A percentile compares a stretch with the other conserved stretches of the same genome.
Conservation (phyloP, 768 basidiomycete species). For the Pisolithus sp. region DNA sequence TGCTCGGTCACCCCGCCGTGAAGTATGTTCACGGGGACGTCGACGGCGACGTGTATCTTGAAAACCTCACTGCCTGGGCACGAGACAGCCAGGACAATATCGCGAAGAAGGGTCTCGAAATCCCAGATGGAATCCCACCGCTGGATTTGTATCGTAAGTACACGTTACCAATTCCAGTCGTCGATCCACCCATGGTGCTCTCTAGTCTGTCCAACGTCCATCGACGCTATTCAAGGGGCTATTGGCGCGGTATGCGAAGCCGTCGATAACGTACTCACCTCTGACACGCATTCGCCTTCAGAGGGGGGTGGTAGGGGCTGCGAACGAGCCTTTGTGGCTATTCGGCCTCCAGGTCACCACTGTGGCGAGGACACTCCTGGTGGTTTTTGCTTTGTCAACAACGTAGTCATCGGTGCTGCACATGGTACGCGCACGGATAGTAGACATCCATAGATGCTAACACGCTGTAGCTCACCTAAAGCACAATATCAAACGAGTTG, state of each 20-base stretch:
- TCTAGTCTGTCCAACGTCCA: constrained; percentile 70
- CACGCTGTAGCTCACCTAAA: constrained; percentile 63
- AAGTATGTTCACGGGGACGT: constrained; percentile 72
- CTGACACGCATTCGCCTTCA: constrained; percentile 9
- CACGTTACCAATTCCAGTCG: neutral
- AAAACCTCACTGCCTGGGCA: constrained; percentile 55
- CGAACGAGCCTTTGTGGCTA: constrained; percentile 67
- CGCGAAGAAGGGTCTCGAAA: constrained; percentile 59
- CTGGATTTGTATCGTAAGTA: constrained; percentile 77
- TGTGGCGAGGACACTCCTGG: constrained; percentile 86
- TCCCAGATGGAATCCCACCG: constrained; percentile 64
- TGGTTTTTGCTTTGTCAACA: constrained; percentile 96
- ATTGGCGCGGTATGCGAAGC: constrained; percentile 84
- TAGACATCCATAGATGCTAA: neutral
- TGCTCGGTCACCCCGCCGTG: constrained; percentile 57
- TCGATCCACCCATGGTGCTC: neutral
- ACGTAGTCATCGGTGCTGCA: constrained; percentile 83
- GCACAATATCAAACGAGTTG: constrained; percentile 68
- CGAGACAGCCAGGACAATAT: constrained; percentile 58
- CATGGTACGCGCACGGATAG: constrained; percentile 52
- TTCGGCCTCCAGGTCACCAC: constrained; percentile 92
- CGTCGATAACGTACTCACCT: constrained; percentile 57
- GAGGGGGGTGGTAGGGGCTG: constrained; percentile 8
- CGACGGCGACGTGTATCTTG: constrained; percentile 59
- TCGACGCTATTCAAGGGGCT: constrained; percentile 76